Evolutionary conservation across 331 rosid species (phyloP).

Genomic region (Acacia pycnantha): DNA sequence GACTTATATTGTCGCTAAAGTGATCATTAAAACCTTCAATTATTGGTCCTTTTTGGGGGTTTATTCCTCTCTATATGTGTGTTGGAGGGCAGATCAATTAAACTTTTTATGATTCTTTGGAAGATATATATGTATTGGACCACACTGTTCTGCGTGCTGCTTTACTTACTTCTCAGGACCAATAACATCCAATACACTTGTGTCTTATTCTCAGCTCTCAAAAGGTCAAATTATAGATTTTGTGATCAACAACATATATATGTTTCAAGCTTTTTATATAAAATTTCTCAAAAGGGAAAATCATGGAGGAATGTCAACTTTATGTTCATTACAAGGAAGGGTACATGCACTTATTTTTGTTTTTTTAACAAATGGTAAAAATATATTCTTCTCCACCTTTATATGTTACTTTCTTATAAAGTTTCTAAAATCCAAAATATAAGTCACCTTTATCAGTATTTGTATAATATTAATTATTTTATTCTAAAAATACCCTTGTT

Average conservation of each 20-base stretch:
- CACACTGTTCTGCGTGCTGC: not conserved
- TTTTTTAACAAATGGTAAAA: not conserved
- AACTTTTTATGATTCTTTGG: not conserved
- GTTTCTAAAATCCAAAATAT: not conserved
- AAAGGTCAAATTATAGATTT: not conserved
- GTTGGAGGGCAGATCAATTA: conserved; percentile 23
- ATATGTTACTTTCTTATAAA: not conserved
- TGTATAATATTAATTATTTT: not conserved
- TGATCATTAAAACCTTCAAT: conserved; percentile 27
- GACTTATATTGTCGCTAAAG: conserved; percentile 4
- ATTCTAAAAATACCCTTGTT: not conserved
- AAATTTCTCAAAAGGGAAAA: not conserved
- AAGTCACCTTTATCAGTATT: not conserved
- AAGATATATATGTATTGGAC: not conserved
- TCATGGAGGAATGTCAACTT: conserved; percentile 18
- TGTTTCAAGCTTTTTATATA: not conserved
- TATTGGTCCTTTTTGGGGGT: conserved; percentile 26
- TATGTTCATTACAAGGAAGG: not conserved
- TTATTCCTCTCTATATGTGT: not conserved
- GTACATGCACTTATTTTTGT: not conserved
- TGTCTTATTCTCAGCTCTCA: not conserved
- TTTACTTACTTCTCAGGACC: not conserved
- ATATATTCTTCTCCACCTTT: not conserved
- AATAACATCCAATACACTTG: not conserved
- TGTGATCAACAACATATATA: not conserved